Conservation (phyloP, 768 basidiomycete species). For the Butyriboletus loyo region DNA sequence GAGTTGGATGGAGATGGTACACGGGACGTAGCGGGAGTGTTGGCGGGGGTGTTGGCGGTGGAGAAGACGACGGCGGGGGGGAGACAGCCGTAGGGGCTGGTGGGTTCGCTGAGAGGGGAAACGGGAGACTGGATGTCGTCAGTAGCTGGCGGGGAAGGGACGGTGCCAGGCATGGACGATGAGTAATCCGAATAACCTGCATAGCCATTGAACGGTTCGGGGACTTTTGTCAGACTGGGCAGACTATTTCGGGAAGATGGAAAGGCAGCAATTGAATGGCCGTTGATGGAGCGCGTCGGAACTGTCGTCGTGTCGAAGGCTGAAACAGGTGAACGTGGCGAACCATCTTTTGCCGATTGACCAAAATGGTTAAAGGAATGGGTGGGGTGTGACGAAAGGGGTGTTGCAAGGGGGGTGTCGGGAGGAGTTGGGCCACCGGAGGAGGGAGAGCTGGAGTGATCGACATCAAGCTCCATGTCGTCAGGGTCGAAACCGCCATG, state of each 20-base stretch:
- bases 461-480: constrained; percentile 78
- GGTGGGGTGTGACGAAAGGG: constrained; percentile 35
- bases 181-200: constrained; percentile 68
- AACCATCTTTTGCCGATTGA: constrained; percentile 27
- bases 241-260: constrained; percentile 29
- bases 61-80: constrained; percentile 66
- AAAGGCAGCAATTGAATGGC: constrained; percentile 36
- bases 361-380: constrained; percentile 32
- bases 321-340: constrained; percentile 37
- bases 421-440: constrained; percentile 38
- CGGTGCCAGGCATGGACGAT: constrained; percentile 57
- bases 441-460: constrained; percentile 54
- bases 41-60: constrained; percentile 42
- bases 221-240: constrained; percentile 28
- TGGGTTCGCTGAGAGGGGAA: constrained; percentile 32
- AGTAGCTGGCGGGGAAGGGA: constrained; percentile 31
- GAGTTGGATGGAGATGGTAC: constrained; percentile 31
- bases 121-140: constrained; percentile 28
- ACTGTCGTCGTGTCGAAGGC: constrained; percentile 55
- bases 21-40: constrained; percentile 49
- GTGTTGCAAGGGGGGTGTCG: constrained; percentile 44
- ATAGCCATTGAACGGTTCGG: constrained; percentile 68
- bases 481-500: constrained; percentile 60
- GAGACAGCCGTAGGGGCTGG: constrained; percentile 46
- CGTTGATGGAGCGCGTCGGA: constrained; percentile 40